A percentile compares a stretch with the other conserved stretches of the same genome.
Evolutionary conservation across 768 basidiomycete species (phyloP).

Genomic region (Floccularia luteovirens): DNA sequence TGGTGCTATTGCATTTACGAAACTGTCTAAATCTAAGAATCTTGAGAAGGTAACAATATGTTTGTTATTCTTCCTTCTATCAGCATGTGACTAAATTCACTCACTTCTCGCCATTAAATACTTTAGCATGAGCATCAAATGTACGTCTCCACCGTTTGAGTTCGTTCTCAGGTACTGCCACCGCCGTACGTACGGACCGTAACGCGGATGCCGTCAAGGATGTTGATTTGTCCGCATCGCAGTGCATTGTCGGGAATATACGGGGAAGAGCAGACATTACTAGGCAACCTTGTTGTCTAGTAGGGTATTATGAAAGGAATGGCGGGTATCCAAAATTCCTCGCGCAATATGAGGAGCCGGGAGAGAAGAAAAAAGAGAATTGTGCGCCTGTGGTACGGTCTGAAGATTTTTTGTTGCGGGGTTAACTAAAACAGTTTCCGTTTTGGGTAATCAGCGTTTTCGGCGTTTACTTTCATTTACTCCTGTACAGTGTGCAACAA

Average conservation of each 20-base stretch:
- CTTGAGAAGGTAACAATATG: slow-evolving; percentile 30
- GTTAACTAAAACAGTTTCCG: slow-evolving; percentile 16
- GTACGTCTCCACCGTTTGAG: slow-evolving; percentile 82
- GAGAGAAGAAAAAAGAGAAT: slow-evolving; percentile 8
- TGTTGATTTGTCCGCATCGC: slow-evolving; percentile 40
- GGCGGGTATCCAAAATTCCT: slow-evolving; percentile 16
- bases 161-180: slow-evolving; percentile 74
- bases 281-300: slow-evolving; percentile 17
- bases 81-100: slow-evolving; percentile 22
- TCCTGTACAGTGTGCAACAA: no score
- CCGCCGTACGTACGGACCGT: slow-evolving; percentile 57
- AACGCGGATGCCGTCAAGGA: slow-evolving; percentile 48
- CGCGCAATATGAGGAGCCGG: background rate
- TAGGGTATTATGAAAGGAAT: slow-evolving; percentile 25
- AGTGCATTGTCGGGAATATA: slow-evolving; percentile 43
- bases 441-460: slow-evolving; percentile 10
- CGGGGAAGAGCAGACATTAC: slow-evolving; percentile 30
- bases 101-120: slow-evolving; percentile 76
- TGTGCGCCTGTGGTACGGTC: slow-evolving; percentile 9
- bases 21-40: slow-evolving; percentile 80
- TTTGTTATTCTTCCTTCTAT: slow-evolving; percentile 5
- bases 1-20: slow-evolving; percentile 94
- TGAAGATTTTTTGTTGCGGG: slow-evolving; percentile 27
- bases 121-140: slow-evolving; percentile 80
- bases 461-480: no score